These are phyloP conservation scores for Fusarium buxicola DNA, from an alignment of 2,329 filamentous ascomycete genomes.

Conservation along the genomic window DNA sequence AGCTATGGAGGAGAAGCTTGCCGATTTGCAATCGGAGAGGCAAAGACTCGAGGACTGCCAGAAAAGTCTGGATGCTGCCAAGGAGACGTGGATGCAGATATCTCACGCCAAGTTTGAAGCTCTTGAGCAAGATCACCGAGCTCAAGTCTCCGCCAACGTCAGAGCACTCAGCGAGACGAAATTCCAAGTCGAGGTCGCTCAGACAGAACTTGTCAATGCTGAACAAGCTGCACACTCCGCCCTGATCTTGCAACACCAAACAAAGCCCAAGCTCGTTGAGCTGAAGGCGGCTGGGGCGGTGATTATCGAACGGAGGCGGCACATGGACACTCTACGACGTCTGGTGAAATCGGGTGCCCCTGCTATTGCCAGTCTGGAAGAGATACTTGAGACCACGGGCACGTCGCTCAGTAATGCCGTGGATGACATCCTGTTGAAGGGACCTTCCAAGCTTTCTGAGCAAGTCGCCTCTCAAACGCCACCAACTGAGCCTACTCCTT, in stretches of 20 bases:
- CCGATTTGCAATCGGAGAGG: background rate
- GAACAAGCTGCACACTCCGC: background rate
- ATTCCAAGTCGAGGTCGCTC: background rate
- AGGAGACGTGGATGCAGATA: background rate
- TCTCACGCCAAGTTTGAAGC: constrained; percentile 3
- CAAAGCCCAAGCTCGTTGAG: background rate
- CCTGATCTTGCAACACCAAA: background rate
- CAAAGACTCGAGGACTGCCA: background rate
- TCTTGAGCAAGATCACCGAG: background rate
- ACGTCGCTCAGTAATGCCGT: too few species aligned
- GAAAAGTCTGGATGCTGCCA: constrained; percentile 2
- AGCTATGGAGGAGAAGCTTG: background rate
- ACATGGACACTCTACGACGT: background rate
- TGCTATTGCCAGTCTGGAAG: background rate
- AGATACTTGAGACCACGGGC: background rate
- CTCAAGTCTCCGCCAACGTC: background rate
- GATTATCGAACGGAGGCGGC: background rate
- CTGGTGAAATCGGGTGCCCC: background rate
- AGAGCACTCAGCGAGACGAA: background rate
- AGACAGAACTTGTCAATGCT: background rate
- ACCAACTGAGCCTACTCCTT: too few species aligned
- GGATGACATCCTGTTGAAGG: too few species aligned
- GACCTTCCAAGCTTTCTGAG: too few species aligned
- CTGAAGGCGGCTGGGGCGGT: background rate
- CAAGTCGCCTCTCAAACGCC: too few species aligned